A percentile compares a stretch with the other conserved stretches of the same genome.
Evolutionary conservation across 2,329 filamentous ascomycete genomes (phyloP).

Genomic region (Orbilia javanica): DNA sequence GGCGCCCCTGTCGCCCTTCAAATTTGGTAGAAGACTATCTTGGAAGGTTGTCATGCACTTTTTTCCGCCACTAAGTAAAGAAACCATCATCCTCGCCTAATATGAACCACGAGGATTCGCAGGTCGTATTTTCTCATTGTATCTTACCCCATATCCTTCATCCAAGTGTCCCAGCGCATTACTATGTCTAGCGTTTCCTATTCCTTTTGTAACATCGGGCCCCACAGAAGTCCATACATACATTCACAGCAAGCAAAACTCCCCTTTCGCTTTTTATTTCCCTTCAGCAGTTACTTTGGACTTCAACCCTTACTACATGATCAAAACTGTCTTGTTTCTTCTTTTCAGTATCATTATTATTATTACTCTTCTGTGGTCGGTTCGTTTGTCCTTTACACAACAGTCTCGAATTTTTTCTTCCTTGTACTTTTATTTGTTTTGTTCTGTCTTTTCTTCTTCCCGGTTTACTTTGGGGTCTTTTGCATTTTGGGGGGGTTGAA

Average conservation of each 20-base stretch:
- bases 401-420: constrained; percentile 14
- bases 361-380: constrained; percentile 5
- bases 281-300: background rate
- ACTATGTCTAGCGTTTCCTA: constrained; percentile 23
- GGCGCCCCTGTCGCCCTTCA: constrained; percentile 61
- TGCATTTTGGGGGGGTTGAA: constrained; percentile 40
- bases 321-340: background rate
- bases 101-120: background rate
- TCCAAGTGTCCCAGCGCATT: background rate
- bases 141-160: constrained; percentile 14
- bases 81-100: background rate
- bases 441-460: background rate
- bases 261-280: background rate
- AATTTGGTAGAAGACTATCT: constrained; percentile 58
- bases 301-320: background rate
- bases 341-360: too few species aligned
- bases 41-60: background rate
- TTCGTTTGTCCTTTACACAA: constrained; percentile 7
- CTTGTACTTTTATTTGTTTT: constrained; percentile 45
- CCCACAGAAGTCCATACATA: background rate
- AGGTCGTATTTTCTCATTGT: background rate
- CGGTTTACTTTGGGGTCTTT: constrained; percentile 12
- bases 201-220: constrained; percentile 11
- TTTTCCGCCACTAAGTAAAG: background rate
- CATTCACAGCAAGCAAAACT: constrained; percentile 6